These are phyloP conservation scores for Neostapfia colusana DNA, from an alignment of 176 grass and related monocot genomes.

Conservation along the genomic window DNA sequence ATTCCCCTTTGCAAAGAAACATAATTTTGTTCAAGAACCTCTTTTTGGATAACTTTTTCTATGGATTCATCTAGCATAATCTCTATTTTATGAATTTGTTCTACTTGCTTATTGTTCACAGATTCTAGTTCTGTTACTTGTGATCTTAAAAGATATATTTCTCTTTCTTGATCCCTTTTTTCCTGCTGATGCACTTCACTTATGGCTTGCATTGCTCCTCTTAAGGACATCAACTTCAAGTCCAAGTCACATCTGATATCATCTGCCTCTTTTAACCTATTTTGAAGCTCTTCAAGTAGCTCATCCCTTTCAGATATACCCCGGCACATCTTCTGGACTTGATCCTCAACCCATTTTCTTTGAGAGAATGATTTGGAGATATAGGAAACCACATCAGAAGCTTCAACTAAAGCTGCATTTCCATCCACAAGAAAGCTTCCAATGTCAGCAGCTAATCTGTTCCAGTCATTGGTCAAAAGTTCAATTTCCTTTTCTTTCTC, in stretches of 20 bases:
- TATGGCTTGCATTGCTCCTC: conserved; percentile 79
- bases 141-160: conserved; percentile 58
- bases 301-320: conserved; percentile 83
- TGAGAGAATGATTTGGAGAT: conserved; percentile 58
- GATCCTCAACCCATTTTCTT: conserved; percentile 65
- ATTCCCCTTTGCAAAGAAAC: conserved; percentile 48
- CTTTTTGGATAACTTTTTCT: conserved; percentile 53
- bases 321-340: conserved; percentile 61
- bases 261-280: conserved; percentile 76
- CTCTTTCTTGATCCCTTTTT: conserved; percentile 64
- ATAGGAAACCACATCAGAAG: conserved; percentile 55
- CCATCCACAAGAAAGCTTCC: conserved; percentile 67
- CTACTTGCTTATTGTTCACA: conserved; percentile 28
- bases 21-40: conserved; percentile 52
- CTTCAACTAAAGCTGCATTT: conserved; percentile 64
- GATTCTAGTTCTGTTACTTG: conserved; percentile 49
- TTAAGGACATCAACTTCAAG: conserved; percentile 84
- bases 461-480: conserved; percentile 58
- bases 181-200: conserved; percentile 80
- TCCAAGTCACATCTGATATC: conserved; percentile 71
- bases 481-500: conserved; percentile 64
- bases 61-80: conserved; percentile 61
- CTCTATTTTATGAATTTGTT: conserved; percentile 42
- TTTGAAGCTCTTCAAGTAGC: conserved; percentile 78
- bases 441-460: conserved; percentile 77